Evolutionary conservation across 2,329 filamentous ascomycete species (phyloP), one percentile per base, ranked within the genome.

Genomic region (Ceratocystis variospora): DNA sequence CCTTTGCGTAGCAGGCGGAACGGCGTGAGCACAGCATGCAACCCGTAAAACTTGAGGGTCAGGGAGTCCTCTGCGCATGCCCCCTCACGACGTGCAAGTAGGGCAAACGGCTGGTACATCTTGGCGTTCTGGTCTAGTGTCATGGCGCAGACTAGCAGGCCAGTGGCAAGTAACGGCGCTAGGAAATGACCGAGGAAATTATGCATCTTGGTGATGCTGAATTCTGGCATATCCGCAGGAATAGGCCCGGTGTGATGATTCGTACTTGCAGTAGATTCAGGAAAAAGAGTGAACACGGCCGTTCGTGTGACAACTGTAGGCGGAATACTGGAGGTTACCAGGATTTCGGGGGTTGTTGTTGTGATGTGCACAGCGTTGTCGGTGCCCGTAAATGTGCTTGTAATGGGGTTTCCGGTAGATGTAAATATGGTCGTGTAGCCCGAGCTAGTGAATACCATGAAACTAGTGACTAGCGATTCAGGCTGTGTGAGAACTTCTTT

Each of bases 121-220:
- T 63, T 67, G 46, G 61, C 48, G 17, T 67, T 67, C 41, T 63
- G 61, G 41, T 67, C 65, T n/a, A 67, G 46, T 7, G 61, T 67
- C 37, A 48, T 67, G 22, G 41, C 37, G 33, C 31, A 41, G 12
- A 67, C 31, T 28, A 67, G 19, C 19, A 67, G 19, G 17, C 25
- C 28, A 3, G 65, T 67, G 10, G 65, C 46, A n/a, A 63, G 33
- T 17, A 67, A n/a, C 17, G 65, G 65, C 5, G 61, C 61, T 1
- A 67, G 31, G n/a, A 63, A 67, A 53, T 63, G 61, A 10, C 65
- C 65, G 7, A 67, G 22, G 28, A 67, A 67, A 53, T 67, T 67
- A 25, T 67, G 48, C 31, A 17, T 55, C 12, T 15, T 22, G 31
- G 33, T 33, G 48, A 67, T 63, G 37, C 10, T 44, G 17, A 67